Percentiles rank a stretch among this genome's conserved stretches.
phyloP scores from a whole-genome alignment of 805 yeast species.

The Millerozyma miso region DNA sequence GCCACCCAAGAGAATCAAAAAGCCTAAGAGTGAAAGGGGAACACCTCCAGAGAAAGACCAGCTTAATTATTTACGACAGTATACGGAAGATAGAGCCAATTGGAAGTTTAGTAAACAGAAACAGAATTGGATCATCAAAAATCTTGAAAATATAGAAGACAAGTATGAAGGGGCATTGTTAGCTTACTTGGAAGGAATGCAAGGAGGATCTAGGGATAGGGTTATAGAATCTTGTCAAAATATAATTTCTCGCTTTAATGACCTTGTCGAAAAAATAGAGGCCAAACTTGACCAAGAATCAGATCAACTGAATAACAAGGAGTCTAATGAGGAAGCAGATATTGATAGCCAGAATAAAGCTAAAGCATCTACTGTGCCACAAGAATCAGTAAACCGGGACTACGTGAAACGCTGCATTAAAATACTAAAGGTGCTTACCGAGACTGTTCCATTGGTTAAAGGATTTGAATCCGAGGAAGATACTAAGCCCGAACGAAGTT shows the following conservation, averaged over 20 bases:
- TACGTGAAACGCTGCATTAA: conserved; percentile 40
- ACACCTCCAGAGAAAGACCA: conserved; percentile 81
- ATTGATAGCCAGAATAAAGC: conserved; percentile 9
- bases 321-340: conserved; percentile 15
- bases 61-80: conserved; percentile 58
- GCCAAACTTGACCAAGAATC: conserved; percentile 34
- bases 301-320: conserved; percentile 18
- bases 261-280: conserved; percentile 38
- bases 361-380: conserved; percentile 11
- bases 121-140: conserved; percentile 78
- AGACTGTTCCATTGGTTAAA: conserved; percentile 27
- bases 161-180: conserved; percentile 49
- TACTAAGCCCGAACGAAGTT: conserved; percentile 4
- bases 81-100: conserved; percentile 46
- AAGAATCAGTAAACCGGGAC: conserved; percentile 18
- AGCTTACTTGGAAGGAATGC: conserved; percentile 54
- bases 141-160: conserved; percentile 49
- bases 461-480: conserved; percentile 19
- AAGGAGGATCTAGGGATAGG: conserved; percentile 67
- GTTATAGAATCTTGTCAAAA: conserved; percentile 45
- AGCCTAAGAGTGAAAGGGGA: conserved; percentile 62
- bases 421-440: conserved; percentile 31
- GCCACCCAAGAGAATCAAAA: conserved; percentile 64
- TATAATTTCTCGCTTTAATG: conserved; percentile 56
- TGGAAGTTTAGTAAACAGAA: conserved; percentile 89